phyloP scores from a whole-genome alignment of 202 grass and related monocot species.

The Panicum virgatum region DNA sequence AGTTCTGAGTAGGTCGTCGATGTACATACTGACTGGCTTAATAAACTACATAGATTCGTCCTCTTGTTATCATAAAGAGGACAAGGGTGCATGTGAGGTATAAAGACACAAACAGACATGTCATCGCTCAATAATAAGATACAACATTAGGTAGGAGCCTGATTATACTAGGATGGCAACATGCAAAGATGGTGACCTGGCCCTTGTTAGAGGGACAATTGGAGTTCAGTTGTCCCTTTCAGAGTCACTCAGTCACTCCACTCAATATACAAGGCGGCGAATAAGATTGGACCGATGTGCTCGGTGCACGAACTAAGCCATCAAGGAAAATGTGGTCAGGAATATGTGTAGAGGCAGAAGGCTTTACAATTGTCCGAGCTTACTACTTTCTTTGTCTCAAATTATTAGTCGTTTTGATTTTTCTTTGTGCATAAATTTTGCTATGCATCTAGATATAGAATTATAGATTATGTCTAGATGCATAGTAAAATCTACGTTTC shows the following conservation, averaged over 20 bases:
- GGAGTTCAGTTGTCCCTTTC: neutral
- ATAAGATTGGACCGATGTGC: neutral
- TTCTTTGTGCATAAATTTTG: too few relatives aligned
- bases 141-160: neutral
- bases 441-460: too few relatives aligned
- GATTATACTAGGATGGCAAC: neutral
- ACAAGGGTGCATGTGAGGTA: neutral
- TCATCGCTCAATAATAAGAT: neutral
- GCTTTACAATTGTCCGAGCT: neutral
- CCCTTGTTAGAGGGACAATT: neutral
- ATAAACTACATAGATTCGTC: neutral
- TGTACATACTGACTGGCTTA: neutral
- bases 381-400: neutral
- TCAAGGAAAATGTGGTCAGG: neutral
- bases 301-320: neutral
- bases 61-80: neutral
- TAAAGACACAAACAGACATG: neutral
- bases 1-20: slow-evolving; percentile 10
- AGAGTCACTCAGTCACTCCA: slow-evolving; percentile 21
- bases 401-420: too few relatives aligned
- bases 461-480: too few relatives aligned
- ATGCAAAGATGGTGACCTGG: neutral
- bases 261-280: neutral
- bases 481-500: too few relatives aligned
- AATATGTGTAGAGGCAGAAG: neutral